Percentiles rank a stretch among this genome's conserved stretches.
Evolutionary conservation across 2,329 filamentous ascomycete genomes (phyloP).

Genomic region (Pseudogymnoascus sp.): DNA sequence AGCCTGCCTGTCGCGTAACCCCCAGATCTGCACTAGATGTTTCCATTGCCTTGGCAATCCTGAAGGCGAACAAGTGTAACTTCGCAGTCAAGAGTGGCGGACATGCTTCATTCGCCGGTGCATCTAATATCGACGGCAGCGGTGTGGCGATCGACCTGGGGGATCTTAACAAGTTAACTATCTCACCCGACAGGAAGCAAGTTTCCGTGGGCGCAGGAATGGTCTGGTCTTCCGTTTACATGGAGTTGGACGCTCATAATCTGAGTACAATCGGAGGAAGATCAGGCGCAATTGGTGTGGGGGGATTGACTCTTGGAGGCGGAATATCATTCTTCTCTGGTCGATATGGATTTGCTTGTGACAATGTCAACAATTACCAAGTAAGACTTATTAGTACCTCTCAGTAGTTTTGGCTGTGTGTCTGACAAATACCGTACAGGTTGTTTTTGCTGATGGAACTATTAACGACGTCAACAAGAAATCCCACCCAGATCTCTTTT

Average conservation of each 20-base stretch:
- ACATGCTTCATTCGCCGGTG: conserved; percentile 22
- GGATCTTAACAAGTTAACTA: conserved; percentile 11
- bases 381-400: not conserved
- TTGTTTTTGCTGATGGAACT: conserved; percentile 10
- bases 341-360: conserved; percentile 29
- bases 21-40: conserved; percentile 30
- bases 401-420: conserved; percentile 20
- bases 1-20: conserved; percentile 32
- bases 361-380: conserved; percentile 23
- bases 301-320: conserved; percentile 30
- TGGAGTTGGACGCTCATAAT: conserved; percentile 14
- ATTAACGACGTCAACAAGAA: conserved; percentile 21
- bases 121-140: conserved; percentile 17
- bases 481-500: conserved; percentile 30
- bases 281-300: conserved; percentile 24
- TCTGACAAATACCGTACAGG: conserved; percentile 14
- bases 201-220: conserved; percentile 17
- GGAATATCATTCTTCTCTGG: conserved; percentile 27
- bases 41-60: conserved; percentile 25
- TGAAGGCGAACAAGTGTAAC: conserved; percentile 15
- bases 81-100: conserved; percentile 35
- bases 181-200: conserved; percentile 11
- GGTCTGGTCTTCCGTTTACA: conserved; percentile 19
- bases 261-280: conserved; percentile 17
- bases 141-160: conserved; percentile 18